Conservation (phyloP, 1,284 basidiomycete species). For the Trametes hirsuta region DNA sequence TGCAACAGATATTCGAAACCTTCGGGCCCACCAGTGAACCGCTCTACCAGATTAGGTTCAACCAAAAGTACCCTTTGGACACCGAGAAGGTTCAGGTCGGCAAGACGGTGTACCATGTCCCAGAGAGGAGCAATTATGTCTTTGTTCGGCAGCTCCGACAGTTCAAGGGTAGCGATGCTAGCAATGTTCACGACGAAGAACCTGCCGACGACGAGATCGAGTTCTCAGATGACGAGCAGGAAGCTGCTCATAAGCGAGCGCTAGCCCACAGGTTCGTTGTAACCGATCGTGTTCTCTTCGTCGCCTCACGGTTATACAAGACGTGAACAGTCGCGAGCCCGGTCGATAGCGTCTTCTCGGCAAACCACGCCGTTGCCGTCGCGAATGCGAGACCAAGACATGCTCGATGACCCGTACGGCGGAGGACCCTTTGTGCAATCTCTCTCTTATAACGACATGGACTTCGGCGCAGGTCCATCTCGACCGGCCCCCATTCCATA, state of each 20-base stretch:
- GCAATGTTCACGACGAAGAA: constrained; percentile 90
- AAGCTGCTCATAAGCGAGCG: constrained; percentile 66
- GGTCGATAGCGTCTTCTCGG: constrained; percentile 56
- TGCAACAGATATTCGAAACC: constrained; percentile 78
- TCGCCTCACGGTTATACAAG: constrained; percentile 35
- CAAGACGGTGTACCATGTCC: constrained; percentile 77
- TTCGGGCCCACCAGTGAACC: constrained; percentile 88
- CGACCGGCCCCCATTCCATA: constrained; percentile 71
- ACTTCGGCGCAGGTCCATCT: constrained; percentile 54
- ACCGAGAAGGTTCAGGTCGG: constrained; percentile 53
- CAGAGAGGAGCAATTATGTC: constrained; percentile 76
- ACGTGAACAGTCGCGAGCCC: constrained; percentile 52
- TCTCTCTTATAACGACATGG: constrained; percentile 64
- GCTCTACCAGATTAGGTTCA: constrained; percentile 81
- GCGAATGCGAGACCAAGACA: constrained; percentile 56
- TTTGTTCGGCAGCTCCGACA: constrained; percentile 69
- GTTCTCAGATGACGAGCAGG: constrained; percentile 90
- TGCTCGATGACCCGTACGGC: constrained; percentile 48
- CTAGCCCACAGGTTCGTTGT: constrained; percentile 55
- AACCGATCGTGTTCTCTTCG: neutral
- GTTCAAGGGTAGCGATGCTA: constrained; percentile 87
- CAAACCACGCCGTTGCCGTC: constrained; percentile 57
- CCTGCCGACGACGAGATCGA: constrained; percentile 84
- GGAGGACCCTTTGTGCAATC: constrained; percentile 65
- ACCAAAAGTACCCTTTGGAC: constrained; percentile 58